phyloP scores from a whole-genome alignment of 202 grass and related monocot genomes.

The Schoenoplectus tabernaemontani region DNA sequence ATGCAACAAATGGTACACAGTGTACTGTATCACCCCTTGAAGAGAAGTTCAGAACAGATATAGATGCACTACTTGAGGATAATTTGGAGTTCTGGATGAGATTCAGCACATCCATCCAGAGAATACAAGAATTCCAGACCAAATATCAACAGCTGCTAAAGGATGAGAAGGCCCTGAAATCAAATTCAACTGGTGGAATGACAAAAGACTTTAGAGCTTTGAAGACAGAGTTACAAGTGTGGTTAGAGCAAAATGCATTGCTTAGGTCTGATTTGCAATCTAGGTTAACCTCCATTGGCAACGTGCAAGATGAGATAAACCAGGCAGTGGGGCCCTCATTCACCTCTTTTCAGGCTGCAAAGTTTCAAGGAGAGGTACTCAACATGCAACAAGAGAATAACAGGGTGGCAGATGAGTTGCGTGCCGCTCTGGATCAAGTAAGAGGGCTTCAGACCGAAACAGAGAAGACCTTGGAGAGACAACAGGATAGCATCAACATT shows the following conservation, averaged over 20 bases:
- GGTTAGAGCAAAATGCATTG: constrained; percentile 73
- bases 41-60: constrained; percentile 67
- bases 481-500: constrained; percentile 29
- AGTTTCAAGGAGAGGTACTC: constrained; percentile 66
- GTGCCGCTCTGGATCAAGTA: constrained; percentile 47
- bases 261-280: constrained; percentile 62
- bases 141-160: constrained; percentile 37
- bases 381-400: constrained; percentile 82
- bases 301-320: constrained; percentile 40
- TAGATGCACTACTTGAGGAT: constrained; percentile 66
- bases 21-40: constrained; percentile 27
- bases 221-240: constrained; percentile 69
- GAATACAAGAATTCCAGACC: constrained; percentile 55
- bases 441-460: constrained; percentile 47
- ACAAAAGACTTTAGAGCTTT: constrained; percentile 48
- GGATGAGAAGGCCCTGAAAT: background rate
- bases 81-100: constrained; percentile 75
- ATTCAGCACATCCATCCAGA: constrained; percentile 63
- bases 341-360: constrained; percentile 55
- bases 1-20: constrained; percentile 17
- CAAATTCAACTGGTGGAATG: constrained; percentile 13
- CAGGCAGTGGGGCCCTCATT: constrained; percentile 17
- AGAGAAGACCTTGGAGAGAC: constrained; percentile 41
- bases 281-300: constrained; percentile 48
- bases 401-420: constrained; percentile 55